phyloP scores from a whole-genome alignment of 2,329 filamentous ascomycete species.

The Sordariomycetes sp. region DNA sequence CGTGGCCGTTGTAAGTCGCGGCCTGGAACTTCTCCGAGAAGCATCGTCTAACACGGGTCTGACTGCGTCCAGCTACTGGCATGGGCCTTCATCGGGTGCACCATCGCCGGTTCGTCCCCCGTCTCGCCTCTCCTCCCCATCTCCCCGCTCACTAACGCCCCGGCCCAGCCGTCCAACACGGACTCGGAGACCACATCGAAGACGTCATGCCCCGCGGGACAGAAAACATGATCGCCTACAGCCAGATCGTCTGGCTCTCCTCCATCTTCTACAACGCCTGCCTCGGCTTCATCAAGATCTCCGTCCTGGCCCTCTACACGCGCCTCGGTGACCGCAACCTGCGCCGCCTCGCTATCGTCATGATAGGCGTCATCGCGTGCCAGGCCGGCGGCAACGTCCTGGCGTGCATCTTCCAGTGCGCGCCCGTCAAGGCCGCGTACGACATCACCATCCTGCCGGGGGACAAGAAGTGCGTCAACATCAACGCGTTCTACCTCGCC shows the following conservation, averaged over 20 bases:
- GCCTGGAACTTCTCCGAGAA: background rate
- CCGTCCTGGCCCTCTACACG: constrained; percentile 31
- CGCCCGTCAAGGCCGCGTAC: constrained; percentile 27
- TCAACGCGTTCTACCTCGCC: constrained; percentile 34
- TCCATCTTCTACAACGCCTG: constrained; percentile 36
- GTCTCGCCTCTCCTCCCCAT: background rate
- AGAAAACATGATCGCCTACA: constrained; percentile 10
- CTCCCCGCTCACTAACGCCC: background rate
- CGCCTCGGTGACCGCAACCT: constrained; percentile 27
- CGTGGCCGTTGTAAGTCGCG: constrained; percentile 8
- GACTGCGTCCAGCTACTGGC: constrained; percentile 16
- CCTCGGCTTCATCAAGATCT: constrained; percentile 35
- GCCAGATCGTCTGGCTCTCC: constrained; percentile 25
- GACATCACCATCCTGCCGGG: constrained; percentile 12
- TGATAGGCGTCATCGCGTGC: constrained; percentile 26
- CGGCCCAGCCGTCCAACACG: constrained; percentile 9
- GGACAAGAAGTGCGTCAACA: constrained; percentile 25
- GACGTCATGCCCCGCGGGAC: constrained; percentile 11
- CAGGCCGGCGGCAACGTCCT: constrained; percentile 28
- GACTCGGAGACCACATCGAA: constrained; percentile 18
- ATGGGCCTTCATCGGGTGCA: constrained; percentile 21
- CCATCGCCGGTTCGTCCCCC: constrained; percentile 15
- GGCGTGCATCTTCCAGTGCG: constrained; percentile 30
- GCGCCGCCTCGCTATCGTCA: constrained; percentile 21
- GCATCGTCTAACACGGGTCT: background rate